Evolutionary conservation across 2,329 filamentous ascomycete genomes (phyloP), one percentile per base, ranked within the genome.

Genomic region (Aspergillus sp.): DNA sequence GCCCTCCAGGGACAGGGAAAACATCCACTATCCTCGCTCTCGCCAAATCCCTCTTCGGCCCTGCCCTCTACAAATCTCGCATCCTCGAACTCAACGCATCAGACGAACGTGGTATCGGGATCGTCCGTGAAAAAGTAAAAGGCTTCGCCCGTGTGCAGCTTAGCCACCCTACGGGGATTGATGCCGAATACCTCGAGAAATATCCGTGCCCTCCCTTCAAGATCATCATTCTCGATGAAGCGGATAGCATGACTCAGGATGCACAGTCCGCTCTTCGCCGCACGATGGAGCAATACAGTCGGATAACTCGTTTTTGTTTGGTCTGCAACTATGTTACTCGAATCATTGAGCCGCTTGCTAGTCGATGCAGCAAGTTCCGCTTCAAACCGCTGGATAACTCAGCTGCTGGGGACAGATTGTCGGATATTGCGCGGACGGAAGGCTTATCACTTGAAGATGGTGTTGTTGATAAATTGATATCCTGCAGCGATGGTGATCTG

Each of bases 21-120:
- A 99, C 95, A 1, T 96, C 91, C 2, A 99, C 96, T 0, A 92
- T 99, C 67, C 90, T 99, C 63, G 96, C 96, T 2, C 88, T 99
- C 31, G 93, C 95, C 55, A 97, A 97, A 77, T 93, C 98, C 72
- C 89, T 99, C 60, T 99, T 96, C 78, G 96, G 95, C 1, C 95
- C 95, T 43, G 91, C 96, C 65, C 87, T 99, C 68, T 90, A 96
- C 70, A 93, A 91, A 70, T 86, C 91, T 14, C 90, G 96, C 49
- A 95, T 99, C n/a, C 90, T 99, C 60, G 96, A 99, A 79, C 87
- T 99, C 70, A 99, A 99, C 78, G 96, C 96, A 67, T 99, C 96
- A 39, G 95, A 99, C 78, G 95, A 99, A 79, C 93, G 95, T 64
- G 96, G 96, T 53, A 98, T 99, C 72, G 90, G 86, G 60, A 98